These are phyloP conservation scores for Eucalyptus tenuipes DNA, from an alignment of 345 rosid species.

Conservation along the genomic window DNA sequence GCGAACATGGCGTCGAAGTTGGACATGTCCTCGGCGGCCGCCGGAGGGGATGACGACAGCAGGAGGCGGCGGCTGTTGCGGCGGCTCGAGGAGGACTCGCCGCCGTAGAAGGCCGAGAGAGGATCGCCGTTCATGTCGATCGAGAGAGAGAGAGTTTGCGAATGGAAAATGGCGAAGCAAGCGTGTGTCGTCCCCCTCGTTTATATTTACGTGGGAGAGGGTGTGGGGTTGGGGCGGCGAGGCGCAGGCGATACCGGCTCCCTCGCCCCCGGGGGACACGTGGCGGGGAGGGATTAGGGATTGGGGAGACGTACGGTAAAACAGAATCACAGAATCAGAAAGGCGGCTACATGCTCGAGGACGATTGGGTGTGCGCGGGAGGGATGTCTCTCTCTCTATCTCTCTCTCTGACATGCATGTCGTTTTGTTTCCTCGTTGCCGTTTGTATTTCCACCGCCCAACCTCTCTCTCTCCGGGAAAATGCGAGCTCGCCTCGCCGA, in stretches of 20 bases:
- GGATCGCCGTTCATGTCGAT: background rate
- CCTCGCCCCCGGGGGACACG: constrained; percentile 1
- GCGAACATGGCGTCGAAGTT: background rate
- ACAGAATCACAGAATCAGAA: background rate
- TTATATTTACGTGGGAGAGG: background rate
- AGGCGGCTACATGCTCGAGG: constrained; percentile 24
- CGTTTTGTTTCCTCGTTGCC: background rate
- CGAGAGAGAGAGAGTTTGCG: background rate
- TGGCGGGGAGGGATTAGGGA: constrained; percentile 4
- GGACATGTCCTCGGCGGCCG: background rate
- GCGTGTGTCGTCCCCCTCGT: background rate
- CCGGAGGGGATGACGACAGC: background rate
- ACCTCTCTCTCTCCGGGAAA: background rate
- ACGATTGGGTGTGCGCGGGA: constrained; percentile 1
- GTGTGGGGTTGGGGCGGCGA: background rate
- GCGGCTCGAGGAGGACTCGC: background rate
- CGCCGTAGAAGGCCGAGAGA: background rate
- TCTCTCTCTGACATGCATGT: background rate
- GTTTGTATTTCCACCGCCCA: background rate
- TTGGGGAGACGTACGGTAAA: background rate
- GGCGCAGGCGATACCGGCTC: background rate
- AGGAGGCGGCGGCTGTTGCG: background rate
- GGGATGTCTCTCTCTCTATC: background rate
- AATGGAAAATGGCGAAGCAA: background rate
- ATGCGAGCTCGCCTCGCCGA: background rate